These are phyloP conservation scores for Phytopythium delawarense DNA, from an alignment of 352 stramenopile species.

Conservation along the genomic window DNA sequence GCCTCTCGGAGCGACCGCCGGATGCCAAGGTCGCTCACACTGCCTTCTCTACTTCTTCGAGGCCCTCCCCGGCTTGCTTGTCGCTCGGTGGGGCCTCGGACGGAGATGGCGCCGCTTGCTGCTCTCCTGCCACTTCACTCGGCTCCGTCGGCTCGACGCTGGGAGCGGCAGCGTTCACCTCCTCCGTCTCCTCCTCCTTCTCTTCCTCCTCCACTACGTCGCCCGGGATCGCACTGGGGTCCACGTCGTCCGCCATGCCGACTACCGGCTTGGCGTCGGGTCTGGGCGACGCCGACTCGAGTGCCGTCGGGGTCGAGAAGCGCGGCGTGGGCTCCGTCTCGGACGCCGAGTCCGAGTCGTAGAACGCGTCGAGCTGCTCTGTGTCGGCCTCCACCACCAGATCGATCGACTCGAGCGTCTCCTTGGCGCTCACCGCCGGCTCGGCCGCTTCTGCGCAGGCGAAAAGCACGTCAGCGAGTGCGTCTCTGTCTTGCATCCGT, in stretches of 20 bases:
- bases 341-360: conserved; percentile 52
- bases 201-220: conserved; percentile 11
- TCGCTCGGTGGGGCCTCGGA: not conserved
- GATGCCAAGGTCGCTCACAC: not conserved
- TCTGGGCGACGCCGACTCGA: conserved; percentile 1
- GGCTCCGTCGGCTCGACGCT: not conserved
- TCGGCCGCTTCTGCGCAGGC: not conserved
- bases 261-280: not conserved
- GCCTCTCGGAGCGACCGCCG: too few relatives aligned
- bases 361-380: conserved; percentile 67
- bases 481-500: not conserved
- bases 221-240: not conserved
- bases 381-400: conserved; percentile 59
- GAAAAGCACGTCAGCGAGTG: not conserved
- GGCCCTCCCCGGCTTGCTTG: not conserved
- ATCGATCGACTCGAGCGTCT: conserved; percentile 72
- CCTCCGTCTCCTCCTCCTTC: conserved; percentile 19
- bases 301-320: conserved; percentile 12
- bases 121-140: conserved; percentile 17
- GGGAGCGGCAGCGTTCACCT: not conserved
- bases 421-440: conserved; percentile 13
- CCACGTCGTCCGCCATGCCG: conserved; percentile 3
- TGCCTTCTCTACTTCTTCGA: not conserved
- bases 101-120: conserved; percentile 4
- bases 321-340: conserved; percentile 13